Base-by-base conservation (phyloP, 164 flowering plant species). In the Vitis amurensis region DNA sequence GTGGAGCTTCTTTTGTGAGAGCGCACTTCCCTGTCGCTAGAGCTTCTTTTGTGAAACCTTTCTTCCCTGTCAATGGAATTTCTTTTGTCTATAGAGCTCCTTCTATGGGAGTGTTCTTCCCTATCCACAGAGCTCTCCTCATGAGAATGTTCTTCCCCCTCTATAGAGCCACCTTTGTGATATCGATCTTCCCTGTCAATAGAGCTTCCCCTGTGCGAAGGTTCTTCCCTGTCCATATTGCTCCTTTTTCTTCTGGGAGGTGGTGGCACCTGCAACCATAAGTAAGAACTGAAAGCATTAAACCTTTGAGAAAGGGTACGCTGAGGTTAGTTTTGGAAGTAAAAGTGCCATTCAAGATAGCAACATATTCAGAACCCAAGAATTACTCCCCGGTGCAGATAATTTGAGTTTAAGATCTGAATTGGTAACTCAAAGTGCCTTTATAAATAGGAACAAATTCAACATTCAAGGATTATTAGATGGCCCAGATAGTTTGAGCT, bases 261-360 rank as follows among this genome's bases (percentile, higher is more conserved):
- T 16, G 91, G 81, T n/a, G 97, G 97, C n/a, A 84, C 82, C 97
- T 90, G 65, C 50, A 74, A 71, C n/a, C 57, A 74, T 62, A 19
- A 48, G 23, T n/a, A 23, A 27, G 11, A 8, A 51, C n/a, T 50
- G 37, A 30, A 16, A 55, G 17, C 44, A 14, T 9, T 62, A 6
- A 8, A 50, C 48, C n/a, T 8, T 12, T 50, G 55, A n/a, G 58
- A 23, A 17, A 29, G 57, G 15, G 8, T 37, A 3, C 44, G 0
- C 7, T 37, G 44, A 37, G 44, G 44, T 37, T 37, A 37, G 44
- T 37, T 37, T 37, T 37, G 17, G n/a, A 23, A 15, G 3, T 30
- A 17, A 14, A 31, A 44, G 44, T 14, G 31, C 44, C 31, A 0
- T 9, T 59, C 29, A 29, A 23, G 29, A 11, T 59, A 59, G 37